phyloP scores from a whole-genome alignment of 2,329 filamentous ascomycete genomes.

The Pyrenophora seminiperda region DNA sequence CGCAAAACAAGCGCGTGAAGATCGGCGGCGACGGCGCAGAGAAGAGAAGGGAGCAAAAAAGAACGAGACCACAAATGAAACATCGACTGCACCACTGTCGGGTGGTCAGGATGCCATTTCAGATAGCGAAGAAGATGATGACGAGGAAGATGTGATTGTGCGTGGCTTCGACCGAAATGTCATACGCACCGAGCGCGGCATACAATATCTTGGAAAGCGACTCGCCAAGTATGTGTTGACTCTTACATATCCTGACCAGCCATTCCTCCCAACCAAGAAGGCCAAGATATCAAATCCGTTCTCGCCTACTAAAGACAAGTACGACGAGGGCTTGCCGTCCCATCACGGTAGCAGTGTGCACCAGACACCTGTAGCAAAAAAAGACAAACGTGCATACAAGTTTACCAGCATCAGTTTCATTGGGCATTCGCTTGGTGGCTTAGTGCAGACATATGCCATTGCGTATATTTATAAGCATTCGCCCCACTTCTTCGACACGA shows the following conservation, averaged over 20 bases:
- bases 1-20: slow-evolving; percentile 72
- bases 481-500: slow-evolving; percentile 83
- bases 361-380: slow-evolving; percentile 51
- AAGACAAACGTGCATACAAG: slow-evolving; percentile 67
- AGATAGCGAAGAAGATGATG: slow-evolving; percentile 60
- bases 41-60: slow-evolving; percentile 28
- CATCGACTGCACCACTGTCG: slow-evolving; percentile 54
- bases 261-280: slow-evolving; percentile 72
- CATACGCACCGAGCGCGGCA: slow-evolving; percentile 88
- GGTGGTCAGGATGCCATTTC: slow-evolving; percentile 57
- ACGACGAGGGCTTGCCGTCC: slow-evolving; percentile 53
- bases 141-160: slow-evolving; percentile 85
- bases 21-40: slow-evolving; percentile 64
- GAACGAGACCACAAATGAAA: slow-evolving; percentile 14
- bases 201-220: slow-evolving; percentile 95
- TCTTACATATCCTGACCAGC: slow-evolving; percentile 93
- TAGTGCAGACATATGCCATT: slow-evolving; percentile 91
- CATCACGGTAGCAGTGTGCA: slow-evolving; percentile 69
- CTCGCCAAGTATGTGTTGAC: slow-evolving; percentile 88
- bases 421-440: slow-evolving; percentile 85
- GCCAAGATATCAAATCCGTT: slow-evolving; percentile 56
- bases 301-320: slow-evolving; percentile 49
- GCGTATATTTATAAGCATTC: slow-evolving; percentile 97
- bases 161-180: slow-evolving; percentile 89
- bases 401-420: slow-evolving; percentile 96